phyloP scores from a whole-genome alignment of 2,329 filamentous ascomycete genomes.

The Claviceps lovelessii region DNA sequence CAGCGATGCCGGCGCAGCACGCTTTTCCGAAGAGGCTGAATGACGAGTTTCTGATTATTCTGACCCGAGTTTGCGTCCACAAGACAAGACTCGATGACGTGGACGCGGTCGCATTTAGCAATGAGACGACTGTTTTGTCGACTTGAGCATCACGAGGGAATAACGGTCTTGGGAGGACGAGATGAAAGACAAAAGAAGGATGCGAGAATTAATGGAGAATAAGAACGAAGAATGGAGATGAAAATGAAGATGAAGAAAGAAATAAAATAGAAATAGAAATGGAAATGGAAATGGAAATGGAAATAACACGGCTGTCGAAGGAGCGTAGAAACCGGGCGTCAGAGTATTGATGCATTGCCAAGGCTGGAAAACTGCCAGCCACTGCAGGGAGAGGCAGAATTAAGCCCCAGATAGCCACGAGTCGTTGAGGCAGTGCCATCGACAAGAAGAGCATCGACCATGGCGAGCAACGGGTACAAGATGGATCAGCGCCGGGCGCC shows the following conservation, averaged over 20 bases:
- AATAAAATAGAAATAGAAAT: too few relatives aligned
- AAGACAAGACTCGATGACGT: background rate
- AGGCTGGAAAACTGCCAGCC: background rate
- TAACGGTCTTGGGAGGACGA: background rate
- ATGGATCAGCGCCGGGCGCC: too few relatives aligned
- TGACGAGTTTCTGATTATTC: background rate
- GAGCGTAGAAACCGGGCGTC: too few relatives aligned
- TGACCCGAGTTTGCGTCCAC: background rate
- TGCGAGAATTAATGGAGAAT: too few relatives aligned
- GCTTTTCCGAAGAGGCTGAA: background rate
- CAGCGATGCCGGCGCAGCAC: background rate
- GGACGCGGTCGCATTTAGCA: background rate
- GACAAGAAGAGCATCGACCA: background rate
- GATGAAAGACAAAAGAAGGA: background rate
- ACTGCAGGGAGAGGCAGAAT: background rate
- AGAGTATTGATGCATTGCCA: background rate
- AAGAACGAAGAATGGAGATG: too few relatives aligned
- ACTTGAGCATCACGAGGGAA: background rate
- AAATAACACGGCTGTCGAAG: too few relatives aligned
- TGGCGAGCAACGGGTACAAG: too few relatives aligned
- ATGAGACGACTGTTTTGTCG: background rate
- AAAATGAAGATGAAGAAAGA: too few relatives aligned
- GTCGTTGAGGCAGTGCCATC: too few relatives aligned
- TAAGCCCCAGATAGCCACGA: background rate
- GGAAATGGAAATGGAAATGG: too few relatives aligned